Percentiles rank a stretch among this genome's conserved stretches.
phyloP scores from a whole-genome alignment of 108 stramenopile species.

The Cylindrotheca fusiformis region DNA sequence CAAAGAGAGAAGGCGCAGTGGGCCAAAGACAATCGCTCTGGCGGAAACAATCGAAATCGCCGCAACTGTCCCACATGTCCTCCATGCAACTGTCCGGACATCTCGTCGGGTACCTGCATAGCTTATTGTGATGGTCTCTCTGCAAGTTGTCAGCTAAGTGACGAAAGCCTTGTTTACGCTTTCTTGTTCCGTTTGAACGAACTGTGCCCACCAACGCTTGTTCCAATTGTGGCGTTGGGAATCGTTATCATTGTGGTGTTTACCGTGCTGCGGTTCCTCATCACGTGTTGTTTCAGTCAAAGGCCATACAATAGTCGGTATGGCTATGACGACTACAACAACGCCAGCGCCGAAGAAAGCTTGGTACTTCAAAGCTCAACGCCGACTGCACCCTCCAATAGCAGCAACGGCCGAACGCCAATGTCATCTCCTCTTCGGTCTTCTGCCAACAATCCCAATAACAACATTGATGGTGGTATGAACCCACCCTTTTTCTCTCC shows the following conservation, averaged over 20 bases:
- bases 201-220: constrained; percentile 11
- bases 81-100: constrained; percentile 24
- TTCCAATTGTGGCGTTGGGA: constrained; percentile 3
- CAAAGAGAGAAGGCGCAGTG: constrained; percentile 48
- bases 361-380: too few species aligned
- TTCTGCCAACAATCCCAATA: neutral
- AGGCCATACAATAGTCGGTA: constrained; percentile 4
- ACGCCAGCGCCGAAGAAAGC: constrained; percentile 8
- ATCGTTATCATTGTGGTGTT: constrained; percentile 4
- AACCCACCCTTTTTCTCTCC: constrained; percentile 5
- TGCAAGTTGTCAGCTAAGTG: constrained; percentile 22
- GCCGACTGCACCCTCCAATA: constrained; percentile 1
- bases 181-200: constrained; percentile 25
- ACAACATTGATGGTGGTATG: neutral
- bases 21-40: constrained; percentile 22
- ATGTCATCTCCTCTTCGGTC: constrained; percentile 1
- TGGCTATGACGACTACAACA: constrained; percentile 12
- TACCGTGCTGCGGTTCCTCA: constrained; percentile 2
- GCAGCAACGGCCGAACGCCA: neutral
- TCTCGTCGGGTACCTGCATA: constrained; percentile 5
- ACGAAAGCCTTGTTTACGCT: constrained; percentile 17
- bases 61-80: constrained; percentile 31
- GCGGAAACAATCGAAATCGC: constrained; percentile 12
- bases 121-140: constrained; percentile 18
- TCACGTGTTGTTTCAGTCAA: constrained; percentile 22